Evolutionary conservation across 495 filamentous ascomycete genomes (phyloP).

Genomic region (Cercophora scortea): DNA sequence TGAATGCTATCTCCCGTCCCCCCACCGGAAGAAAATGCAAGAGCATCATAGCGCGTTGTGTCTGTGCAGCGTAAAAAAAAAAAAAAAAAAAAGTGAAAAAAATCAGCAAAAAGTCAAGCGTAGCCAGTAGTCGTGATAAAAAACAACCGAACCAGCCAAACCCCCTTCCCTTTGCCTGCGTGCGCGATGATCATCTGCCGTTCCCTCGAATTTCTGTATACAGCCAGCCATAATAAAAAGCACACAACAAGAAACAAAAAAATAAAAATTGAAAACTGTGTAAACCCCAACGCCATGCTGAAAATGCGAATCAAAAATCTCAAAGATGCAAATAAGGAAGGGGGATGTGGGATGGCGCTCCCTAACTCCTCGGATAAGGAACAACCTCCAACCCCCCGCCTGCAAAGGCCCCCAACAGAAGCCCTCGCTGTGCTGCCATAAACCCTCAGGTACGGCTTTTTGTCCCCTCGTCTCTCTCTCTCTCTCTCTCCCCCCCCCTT

Average conservation of each 20-base stretch:
- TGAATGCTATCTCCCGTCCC: no score
- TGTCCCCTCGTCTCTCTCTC: background rate
- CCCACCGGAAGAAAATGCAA: no score
- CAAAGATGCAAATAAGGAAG: background rate
- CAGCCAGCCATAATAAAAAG: background rate
- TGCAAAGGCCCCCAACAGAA: background rate
- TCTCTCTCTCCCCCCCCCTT: no score
- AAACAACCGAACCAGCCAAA: no score
- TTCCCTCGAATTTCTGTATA: background rate
- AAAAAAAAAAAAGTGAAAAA: no score
- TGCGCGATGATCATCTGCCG: background rate
- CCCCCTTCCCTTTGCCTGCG: background rate
- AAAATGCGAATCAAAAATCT: slow-evolving; percentile 3
- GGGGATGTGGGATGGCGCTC: no score
- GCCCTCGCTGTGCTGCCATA: background rate
- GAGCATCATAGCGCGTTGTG: no score
- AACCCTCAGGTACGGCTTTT: background rate
- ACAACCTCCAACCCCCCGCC: background rate
- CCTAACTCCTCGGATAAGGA: background rate
- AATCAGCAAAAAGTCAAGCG: no score
- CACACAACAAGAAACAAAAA: background rate
- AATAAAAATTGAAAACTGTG: background rate
- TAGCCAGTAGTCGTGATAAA: no score
- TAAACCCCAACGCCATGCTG: slow-evolving; percentile 12
- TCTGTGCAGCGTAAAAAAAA: no score